Evolutionary conservation across 768 basidiomycete genomes (phyloP).

Genomic region (Saitozyma sp.): DNA sequence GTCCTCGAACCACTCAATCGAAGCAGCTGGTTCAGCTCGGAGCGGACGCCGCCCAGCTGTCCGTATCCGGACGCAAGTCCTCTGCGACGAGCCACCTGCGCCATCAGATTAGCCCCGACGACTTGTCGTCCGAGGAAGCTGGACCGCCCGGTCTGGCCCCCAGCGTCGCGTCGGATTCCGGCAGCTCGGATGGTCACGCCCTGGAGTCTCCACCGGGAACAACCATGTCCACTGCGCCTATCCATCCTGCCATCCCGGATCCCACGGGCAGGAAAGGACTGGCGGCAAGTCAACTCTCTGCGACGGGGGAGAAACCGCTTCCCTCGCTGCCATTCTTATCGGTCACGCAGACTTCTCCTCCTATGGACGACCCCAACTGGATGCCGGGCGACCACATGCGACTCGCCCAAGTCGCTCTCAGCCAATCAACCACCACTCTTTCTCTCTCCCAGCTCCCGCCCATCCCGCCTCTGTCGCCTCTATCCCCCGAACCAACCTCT

Average conservation of each 20-base stretch:
- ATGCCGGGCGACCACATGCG: conserved; percentile 9
- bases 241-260: too few relatives aligned
- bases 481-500: conserved; percentile 1
- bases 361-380: conserved; percentile 17
- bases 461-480: conserved; percentile 1
- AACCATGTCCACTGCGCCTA: too few relatives aligned
- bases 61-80: neutral
- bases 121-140: conserved; percentile 7
- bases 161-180: conserved; percentile 35
- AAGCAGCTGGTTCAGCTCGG: neutral
- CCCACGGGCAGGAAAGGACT: neutral
- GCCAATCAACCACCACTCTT: neutral
- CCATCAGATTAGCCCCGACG: conserved; percentile 13
- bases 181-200: conserved; percentile 35
- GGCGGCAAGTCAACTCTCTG: neutral
- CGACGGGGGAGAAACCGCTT: neutral
- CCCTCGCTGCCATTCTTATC: neutral
- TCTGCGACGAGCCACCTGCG: conserved; percentile 22
- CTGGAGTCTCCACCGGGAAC: conserved; percentile 26
- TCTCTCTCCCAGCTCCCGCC: conserved; percentile 4
- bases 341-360: neutral
- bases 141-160: conserved; percentile 34
- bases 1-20: conserved; percentile 3
- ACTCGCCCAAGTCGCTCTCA: conserved; percentile 12
- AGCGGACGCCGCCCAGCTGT: neutral